Evolutionary conservation across 2,329 filamentous ascomycete species (phyloP).

Genomic region (Colletotrichum trifolii): DNA sequence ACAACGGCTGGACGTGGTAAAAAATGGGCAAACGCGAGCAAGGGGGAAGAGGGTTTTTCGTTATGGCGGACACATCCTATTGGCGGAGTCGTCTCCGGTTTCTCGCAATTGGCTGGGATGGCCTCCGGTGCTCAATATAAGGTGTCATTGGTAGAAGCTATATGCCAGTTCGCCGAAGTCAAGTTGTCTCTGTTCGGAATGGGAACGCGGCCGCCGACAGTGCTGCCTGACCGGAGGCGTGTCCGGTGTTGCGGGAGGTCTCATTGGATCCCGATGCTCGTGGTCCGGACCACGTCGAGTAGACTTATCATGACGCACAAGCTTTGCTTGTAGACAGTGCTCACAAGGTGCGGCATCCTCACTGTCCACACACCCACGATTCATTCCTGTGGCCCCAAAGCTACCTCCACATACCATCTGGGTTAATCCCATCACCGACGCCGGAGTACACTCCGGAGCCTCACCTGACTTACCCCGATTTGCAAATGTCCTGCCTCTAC

Average conservation of each 20-base stretch:
- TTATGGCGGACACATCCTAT: neutral
- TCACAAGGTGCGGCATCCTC: neutral
- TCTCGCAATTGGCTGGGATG: neutral
- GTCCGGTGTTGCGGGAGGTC: too few relatives aligned
- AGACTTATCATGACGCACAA: too few relatives aligned
- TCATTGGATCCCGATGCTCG: neutral
- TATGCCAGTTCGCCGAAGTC: neutral
- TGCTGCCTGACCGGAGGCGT: too few relatives aligned
- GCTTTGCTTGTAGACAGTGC: constrained; percentile 8
- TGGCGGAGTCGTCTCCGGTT: constrained; percentile 12
- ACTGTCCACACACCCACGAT: constrained; percentile 1
- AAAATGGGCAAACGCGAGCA: neutral
- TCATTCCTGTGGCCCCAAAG: neutral
- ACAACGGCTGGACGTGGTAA: constrained; percentile 3
- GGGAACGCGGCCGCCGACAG: too few relatives aligned
- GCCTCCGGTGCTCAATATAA: neutral
- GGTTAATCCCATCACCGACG: neutral
- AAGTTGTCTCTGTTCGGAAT: too few relatives aligned
- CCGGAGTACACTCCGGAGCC: constrained; percentile 10
- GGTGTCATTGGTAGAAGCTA: neutral
- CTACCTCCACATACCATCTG: neutral
- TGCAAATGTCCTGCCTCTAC: neutral
- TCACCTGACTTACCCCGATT: neutral
- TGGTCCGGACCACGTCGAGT: too few relatives aligned
- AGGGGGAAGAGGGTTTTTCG: neutral